Evolutionary conservation across 108 stramenopile species (phyloP).

Genomic region (Mayamaea pseudoterrestris): DNA sequence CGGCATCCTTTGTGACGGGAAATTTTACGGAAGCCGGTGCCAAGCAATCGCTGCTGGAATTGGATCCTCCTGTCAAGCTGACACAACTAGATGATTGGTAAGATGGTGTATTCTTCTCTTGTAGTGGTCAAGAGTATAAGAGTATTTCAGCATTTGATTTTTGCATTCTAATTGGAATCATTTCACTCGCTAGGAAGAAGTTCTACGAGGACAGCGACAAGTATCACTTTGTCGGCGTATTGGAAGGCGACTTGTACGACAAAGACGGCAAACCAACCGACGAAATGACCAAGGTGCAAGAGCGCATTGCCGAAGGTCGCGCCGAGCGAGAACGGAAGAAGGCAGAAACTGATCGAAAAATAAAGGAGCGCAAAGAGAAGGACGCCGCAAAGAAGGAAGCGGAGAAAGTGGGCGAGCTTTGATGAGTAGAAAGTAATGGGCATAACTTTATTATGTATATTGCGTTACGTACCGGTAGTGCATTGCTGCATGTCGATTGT

Average conservation of each 20-base stretch:
- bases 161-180: constrained; percentile 10
- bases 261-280: constrained; percentile 17
- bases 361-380: background rate
- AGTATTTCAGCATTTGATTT: too few species aligned
- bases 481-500: too few species aligned
- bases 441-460: too few species aligned
- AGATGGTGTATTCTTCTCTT: too few species aligned
- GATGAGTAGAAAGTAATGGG: constrained; percentile 1
- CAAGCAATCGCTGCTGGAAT: constrained; percentile 25
- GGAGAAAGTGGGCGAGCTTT: background rate
- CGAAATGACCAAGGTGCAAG: constrained; percentile 5
- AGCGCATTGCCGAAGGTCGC: background rate
- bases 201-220: constrained; percentile 43
- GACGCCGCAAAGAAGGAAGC: background rate
- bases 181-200: constrained; percentile 5
- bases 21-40: constrained; percentile 54
- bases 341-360: background rate
- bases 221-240: constrained; percentile 28
- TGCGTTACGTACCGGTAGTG: too few species aligned
- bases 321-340: background rate
- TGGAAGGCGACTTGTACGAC: constrained; percentile 31
- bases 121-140: too few species aligned
- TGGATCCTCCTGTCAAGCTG: constrained; percentile 25
- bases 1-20: constrained; percentile 32
- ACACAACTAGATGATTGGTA: constrained; percentile 16